Evolutionary conservation across 352 stramenopile genomes (phyloP).

Genomic region (Phytopythium aichiense): DNA sequence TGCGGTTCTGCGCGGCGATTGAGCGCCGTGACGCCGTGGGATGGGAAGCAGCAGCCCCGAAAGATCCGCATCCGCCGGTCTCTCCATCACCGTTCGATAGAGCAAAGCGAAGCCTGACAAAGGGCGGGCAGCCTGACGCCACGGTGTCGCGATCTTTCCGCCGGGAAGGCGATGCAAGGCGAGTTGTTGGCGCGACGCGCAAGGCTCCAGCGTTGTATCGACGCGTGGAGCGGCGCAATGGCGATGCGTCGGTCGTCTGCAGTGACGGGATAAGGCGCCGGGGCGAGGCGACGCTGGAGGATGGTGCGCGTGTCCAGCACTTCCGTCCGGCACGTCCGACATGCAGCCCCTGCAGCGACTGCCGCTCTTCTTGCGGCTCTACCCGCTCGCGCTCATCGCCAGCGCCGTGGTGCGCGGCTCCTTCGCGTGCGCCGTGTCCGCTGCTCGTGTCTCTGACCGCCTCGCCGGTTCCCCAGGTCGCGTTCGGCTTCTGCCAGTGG

Average conservation of each 20-base stretch:
- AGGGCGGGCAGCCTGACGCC: too few relatives aligned
- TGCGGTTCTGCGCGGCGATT: neutral
- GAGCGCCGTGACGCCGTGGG: neutral
- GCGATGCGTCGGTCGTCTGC: too few relatives aligned
- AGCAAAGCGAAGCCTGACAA: too few relatives aligned
- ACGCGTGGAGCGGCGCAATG: too few relatives aligned
- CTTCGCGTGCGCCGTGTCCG: neutral
- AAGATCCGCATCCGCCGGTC: neutral
- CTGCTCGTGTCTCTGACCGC: neutral
- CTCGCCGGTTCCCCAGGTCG: constrained; percentile 13
- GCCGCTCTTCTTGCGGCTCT: constrained; percentile 20
- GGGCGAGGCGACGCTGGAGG: too few relatives aligned
- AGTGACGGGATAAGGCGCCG: neutral
- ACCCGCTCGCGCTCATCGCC: constrained; percentile 25
- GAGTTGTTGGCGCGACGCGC: too few relatives aligned
- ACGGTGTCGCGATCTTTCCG: too few relatives aligned
- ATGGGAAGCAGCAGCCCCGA: neutral
- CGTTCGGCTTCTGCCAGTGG: constrained; percentile 47
- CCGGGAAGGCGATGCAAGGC: too few relatives aligned
- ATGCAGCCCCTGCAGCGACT: constrained; percentile 1
- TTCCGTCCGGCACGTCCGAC: neutral
- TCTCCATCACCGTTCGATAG: neutral
- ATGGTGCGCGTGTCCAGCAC: too few relatives aligned
- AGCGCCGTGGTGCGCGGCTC: constrained; percentile 19
- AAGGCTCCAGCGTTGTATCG: too few relatives aligned